These are phyloP conservation scores for Penicillium sp. DNA, from an alignment of 2,329 filamentous ascomycete species.

Conservation along the genomic window DNA sequence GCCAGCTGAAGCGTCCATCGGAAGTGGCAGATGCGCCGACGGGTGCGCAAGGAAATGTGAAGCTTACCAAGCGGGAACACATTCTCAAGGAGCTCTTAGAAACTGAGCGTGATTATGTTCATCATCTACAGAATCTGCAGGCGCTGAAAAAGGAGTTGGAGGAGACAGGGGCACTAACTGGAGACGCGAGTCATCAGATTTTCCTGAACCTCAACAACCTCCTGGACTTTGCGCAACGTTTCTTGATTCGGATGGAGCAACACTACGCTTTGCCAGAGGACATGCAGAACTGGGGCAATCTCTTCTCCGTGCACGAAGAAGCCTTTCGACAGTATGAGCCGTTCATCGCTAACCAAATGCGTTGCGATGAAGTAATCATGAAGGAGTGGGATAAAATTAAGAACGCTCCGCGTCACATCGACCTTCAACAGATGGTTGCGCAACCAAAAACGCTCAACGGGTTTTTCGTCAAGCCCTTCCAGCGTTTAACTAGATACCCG, in stretches of 20 bases:
- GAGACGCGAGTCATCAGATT: conserved; percentile 87
- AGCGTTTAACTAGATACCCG: conserved; percentile 90
- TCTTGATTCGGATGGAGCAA: conserved; percentile 92
- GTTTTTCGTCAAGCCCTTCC: conserved; percentile 94
- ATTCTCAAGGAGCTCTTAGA: conserved; percentile 88
- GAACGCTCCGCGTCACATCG: conserved; percentile 59
- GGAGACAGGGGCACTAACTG: conserved; percentile 78
- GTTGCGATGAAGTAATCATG: conserved; percentile 78
- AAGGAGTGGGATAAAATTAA: conserved; percentile 83
- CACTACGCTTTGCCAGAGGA: conserved; percentile 75
- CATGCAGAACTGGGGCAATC: conserved; percentile 88
- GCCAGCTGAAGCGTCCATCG: conserved; percentile 64
- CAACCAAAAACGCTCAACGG: conserved; percentile 84
- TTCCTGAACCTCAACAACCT: conserved; percentile 95
- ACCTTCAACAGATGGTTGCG: conserved; percentile 68
- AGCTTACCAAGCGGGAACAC: conserved; percentile 72
- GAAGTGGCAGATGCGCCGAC: conserved; percentile 46
- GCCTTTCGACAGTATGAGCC: conserved; percentile 90
- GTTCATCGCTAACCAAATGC: conserved; percentile 94
- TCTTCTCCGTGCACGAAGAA: conserved; percentile 79
- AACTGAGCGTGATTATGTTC: conserved; percentile 95
- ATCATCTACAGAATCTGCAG: conserved; percentile 91
- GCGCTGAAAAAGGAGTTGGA: conserved; percentile 86
- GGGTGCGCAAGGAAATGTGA: conserved; percentile 44
- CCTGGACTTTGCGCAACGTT: conserved; percentile 89